Evolutionary conservation across 1,284 basidiomycete species (phyloP), one percentile per base, ranked within the genome.

Genomic region (Anthracocystis setariae): DNA sequence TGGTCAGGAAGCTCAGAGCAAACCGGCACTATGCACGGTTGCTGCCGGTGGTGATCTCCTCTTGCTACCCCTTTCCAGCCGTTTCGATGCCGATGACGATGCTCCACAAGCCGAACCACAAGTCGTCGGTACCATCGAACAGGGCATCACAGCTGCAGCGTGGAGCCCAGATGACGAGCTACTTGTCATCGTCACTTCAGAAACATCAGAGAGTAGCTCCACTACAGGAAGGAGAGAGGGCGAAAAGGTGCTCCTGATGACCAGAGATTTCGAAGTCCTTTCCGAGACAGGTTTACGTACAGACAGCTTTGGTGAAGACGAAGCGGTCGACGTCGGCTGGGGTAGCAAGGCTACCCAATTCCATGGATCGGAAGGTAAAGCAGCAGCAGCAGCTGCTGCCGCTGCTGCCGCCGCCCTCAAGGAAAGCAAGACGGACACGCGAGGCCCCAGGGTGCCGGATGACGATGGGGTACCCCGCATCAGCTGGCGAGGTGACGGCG

Each of bases 301-400:
- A 0, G 82, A 86, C 37, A 91, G 92, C 40, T 94, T 94, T 72
- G 95, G 95, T 42, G 90, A 94, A 86, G 93, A 93, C 82, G 88
- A 89, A 38, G 92, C 92, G 7, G 92, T 97, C 77, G 92, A 94
- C 74, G 92, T 98, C 54, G 96, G 96, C 9, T 99, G 96, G 96
- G 96, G 96, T 27, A 92, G 92, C 4, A 96, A 95, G 80, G 88
- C 91, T 77, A 98, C 96, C 0, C 96, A 99, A 82, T 99, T 99
- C 82, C 94, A 98, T 76, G 96, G 96, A 13, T 94, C 93, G 0
- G 86, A 94, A 4, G 96, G 96, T 27, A 98, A 98, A 83, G 86
- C 88, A 9, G 92, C 92, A 4, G 92, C 92, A 0, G 77, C 83
- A 23, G 77, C 84, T 1, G 78, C 83, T 2, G 88, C 88, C 62